phyloP scores from a whole-genome alignment of 2,329 filamentous ascomycete genomes.

The Neonectria neomacrospora region DNA sequence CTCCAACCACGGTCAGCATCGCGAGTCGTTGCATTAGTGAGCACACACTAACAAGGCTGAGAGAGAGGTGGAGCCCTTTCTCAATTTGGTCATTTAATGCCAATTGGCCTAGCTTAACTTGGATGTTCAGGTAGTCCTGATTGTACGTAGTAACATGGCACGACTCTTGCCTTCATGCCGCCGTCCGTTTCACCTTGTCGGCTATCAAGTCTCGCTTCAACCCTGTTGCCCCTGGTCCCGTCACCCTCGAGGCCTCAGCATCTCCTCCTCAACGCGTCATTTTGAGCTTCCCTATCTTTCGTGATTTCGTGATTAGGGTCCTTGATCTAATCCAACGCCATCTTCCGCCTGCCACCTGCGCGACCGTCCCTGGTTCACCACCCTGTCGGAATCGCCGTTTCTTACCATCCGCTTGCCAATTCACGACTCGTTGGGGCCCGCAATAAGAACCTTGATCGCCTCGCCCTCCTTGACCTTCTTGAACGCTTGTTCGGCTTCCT shows the following conservation, averaged over 20 bases:
- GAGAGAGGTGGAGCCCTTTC: too few relatives aligned
- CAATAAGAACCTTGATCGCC: slow-evolving; percentile 76
- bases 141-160: slow-evolving; percentile 4
- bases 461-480: slow-evolving; percentile 86
- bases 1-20: too few relatives aligned
- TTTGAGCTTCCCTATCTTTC: slow-evolving; percentile 4
- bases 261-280: background rate
- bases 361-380: slow-evolving; percentile 6
- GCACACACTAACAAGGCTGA: too few relatives aligned
- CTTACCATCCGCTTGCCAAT: background rate
- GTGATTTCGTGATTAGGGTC: slow-evolving; percentile 6
- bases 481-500: slow-evolving; percentile 87
- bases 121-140: too few relatives aligned
- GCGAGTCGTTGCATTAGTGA: too few relatives aligned
- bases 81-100: too few relatives aligned
- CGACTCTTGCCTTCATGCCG: slow-evolving; percentile 17
- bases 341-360: slow-evolving; percentile 18
- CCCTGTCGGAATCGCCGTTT: slow-evolving; percentile 7
- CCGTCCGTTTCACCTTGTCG: slow-evolving; percentile 11
- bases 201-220: slow-evolving; percentile 14
- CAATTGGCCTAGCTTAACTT: too few relatives aligned
- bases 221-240: slow-evolving; percentile 10
- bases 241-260: background rate
- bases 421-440: slow-evolving; percentile 70
- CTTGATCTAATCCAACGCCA: slow-evolving; percentile 2